phyloP scores from a whole-genome alignment of 768 basidiomycete species.

The Auriculariales sp. region DNA sequence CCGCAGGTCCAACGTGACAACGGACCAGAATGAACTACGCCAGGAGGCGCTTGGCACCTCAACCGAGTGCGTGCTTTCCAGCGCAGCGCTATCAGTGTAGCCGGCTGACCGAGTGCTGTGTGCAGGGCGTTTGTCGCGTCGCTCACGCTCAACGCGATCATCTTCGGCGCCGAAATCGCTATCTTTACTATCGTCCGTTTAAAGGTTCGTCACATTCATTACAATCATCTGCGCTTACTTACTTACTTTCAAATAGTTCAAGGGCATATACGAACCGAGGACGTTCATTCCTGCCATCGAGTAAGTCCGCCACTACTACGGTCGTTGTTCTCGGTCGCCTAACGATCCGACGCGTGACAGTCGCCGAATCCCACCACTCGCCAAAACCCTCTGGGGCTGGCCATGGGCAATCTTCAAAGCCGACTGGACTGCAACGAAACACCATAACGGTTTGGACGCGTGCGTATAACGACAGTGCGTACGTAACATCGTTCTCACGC shows the following conservation, averaged over 20 bases:
- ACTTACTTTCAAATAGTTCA: no score
- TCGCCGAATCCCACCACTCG: slow-evolving; percentile 43
- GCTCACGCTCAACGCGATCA: slow-evolving; percentile 63
- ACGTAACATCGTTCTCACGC: no score
- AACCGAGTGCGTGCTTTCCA: no score
- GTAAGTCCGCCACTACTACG: slow-evolving; percentile 20
- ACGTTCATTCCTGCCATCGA: slow-evolving; percentile 47
- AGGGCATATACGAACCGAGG: slow-evolving; percentile 77
- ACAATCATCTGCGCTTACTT: no score
- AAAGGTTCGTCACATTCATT: no score
- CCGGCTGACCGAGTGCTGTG: no score
- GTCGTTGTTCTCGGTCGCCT: neutral
- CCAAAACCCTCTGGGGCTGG: slow-evolving; percentile 43
- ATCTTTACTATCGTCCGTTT: slow-evolving; percentile 73
- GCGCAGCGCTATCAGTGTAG: no score
- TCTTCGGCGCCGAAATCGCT: slow-evolving; percentile 55
- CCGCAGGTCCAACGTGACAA: no score
- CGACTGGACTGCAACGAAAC: slow-evolving; percentile 46
- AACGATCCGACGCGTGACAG: slow-evolving; percentile 16
- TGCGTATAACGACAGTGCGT: slow-evolving; percentile 45
- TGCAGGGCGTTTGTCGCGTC: slow-evolving; percentile 79
- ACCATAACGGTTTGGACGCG: slow-evolving; percentile 72
- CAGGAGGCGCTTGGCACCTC: no score
- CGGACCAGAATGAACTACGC: no score
- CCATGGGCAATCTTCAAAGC: slow-evolving; percentile 46